A percentile compares a stretch with the other conserved stretches of the same genome.
These are phyloP conservation scores for Synura sp. DNA, from an alignment of 352 stramenopile genomes.

Conservation along the genomic window DNA sequence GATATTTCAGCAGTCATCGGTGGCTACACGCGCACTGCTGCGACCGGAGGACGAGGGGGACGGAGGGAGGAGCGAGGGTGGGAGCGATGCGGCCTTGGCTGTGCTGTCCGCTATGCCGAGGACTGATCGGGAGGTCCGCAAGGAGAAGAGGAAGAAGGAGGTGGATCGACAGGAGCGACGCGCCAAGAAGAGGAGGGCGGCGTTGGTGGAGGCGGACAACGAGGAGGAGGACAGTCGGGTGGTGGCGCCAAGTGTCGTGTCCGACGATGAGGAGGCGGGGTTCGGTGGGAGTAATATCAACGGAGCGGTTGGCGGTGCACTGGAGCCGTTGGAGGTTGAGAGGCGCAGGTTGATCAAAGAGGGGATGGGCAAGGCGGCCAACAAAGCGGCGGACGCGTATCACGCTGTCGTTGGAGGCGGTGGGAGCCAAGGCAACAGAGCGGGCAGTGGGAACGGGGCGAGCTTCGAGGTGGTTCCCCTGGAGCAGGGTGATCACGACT, in stretches of 20 bases:
- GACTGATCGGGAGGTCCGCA: slow-evolving; percentile 95
- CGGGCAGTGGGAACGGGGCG: background rate
- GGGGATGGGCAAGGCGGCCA: slow-evolving; percentile 45
- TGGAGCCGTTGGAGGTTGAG: background rate
- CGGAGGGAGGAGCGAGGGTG: no score
- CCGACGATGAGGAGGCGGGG: no score
- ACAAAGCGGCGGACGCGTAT: background rate
- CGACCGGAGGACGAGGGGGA: no score
- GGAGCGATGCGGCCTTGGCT: no score
- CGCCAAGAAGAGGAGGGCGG: background rate
- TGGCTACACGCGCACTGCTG: no score
- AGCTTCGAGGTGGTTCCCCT: slow-evolving; percentile 50
- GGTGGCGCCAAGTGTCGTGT: no score
- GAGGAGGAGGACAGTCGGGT: background rate
- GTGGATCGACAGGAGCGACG: slow-evolving; percentile 76
- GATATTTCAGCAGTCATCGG: no score
- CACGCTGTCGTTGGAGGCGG: background rate
- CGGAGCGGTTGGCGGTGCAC: no score
- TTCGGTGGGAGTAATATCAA: no score
- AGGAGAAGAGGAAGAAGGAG: slow-evolving; percentile 92
- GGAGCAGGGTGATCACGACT: slow-evolving; percentile 35
- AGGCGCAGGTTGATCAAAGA: slow-evolving; percentile 38
- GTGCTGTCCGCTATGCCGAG: slow-evolving; percentile 73
- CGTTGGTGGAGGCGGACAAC: background rate
- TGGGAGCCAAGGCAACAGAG: background rate